A percentile compares a stretch with the other conserved stretches of the same genome.
Conservation (phyloP, 345 rosid genomes). For the Salix brachista region DNA sequence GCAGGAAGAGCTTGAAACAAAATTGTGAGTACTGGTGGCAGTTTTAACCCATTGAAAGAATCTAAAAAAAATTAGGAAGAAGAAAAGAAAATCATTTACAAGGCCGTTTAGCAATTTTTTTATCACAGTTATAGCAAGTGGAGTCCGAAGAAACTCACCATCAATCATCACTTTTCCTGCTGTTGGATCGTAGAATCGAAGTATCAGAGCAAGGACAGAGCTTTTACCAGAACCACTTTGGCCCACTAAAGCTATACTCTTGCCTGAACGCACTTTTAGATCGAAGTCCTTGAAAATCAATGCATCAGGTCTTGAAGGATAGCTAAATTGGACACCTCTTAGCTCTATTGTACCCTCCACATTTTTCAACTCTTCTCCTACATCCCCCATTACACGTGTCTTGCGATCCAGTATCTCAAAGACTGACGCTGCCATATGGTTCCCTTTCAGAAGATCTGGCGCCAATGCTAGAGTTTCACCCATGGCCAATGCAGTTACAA, state of each 20-base stretch:
- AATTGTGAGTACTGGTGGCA: background rate
- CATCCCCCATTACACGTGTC: constrained; percentile 59
- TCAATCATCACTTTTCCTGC: constrained; percentile 82
- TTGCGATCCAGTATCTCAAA: constrained; percentile 77
- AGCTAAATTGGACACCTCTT: constrained; percentile 62
- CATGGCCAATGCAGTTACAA: constrained; percentile 93
- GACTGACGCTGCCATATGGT: constrained; percentile 90
- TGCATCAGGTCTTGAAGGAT: constrained; percentile 87
- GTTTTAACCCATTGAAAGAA: background rate
- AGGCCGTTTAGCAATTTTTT: too few relatives aligned
- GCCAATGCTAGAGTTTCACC: constrained; percentile 88
- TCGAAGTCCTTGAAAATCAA: constrained; percentile 65
- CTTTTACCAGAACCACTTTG: constrained; percentile 98
- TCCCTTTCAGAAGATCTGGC: constrained; percentile 88
- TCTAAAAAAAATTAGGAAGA: too few relatives aligned
- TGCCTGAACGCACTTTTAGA: constrained; percentile 60
- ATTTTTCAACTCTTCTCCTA: constrained; percentile 52
- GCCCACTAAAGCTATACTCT: constrained; percentile 89
- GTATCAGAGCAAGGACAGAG: constrained; percentile 77
- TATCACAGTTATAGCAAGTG: background rate
- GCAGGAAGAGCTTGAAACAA: background rate
- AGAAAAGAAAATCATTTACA: too few relatives aligned
- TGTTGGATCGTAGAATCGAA: constrained; percentile 84
- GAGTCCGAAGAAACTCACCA: constrained; percentile 41
- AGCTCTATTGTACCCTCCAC: constrained; percentile 79